These are phyloP conservation scores for Coemansia sp. DNA, from an alignment of 192 early-diverging fungal genomes.

Conservation along the genomic window DNA sequence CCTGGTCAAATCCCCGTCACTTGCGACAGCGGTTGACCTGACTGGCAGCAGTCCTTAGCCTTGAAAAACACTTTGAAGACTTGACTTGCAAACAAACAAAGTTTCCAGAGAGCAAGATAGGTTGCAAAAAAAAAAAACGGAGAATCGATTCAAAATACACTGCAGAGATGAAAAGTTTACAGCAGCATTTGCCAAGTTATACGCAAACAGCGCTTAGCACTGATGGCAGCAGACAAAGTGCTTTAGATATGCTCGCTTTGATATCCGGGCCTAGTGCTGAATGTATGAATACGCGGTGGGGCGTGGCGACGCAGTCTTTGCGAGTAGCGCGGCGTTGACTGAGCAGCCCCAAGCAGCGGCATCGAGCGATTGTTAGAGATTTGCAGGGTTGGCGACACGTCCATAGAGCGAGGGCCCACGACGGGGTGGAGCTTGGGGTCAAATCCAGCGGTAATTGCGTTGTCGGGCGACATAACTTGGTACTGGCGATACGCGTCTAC, in stretches of 20 bases:
- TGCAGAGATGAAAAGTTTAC: neutral
- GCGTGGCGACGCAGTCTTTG: conserved; percentile 9
- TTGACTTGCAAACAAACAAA: no score
- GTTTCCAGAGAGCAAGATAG: no score
- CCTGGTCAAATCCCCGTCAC: no score
- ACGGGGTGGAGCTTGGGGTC: conserved; percentile 43
- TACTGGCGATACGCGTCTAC: neutral
- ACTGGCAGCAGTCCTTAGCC: neutral
- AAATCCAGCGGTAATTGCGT: conserved; percentile 1
- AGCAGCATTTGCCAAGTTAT: neutral
- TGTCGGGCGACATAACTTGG: neutral
- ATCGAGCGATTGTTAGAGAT: conserved; percentile 4
- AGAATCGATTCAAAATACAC: neutral
- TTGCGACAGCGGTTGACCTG: neutral
- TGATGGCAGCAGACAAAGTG: no score
- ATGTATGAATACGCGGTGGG: neutral
- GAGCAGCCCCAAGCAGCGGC: neutral
- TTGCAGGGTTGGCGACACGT: conserved; percentile 19
- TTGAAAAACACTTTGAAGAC: no score
- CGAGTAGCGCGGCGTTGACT: neutral
- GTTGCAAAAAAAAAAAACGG: neutral
- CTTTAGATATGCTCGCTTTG: neutral
- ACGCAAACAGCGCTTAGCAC: neutral
- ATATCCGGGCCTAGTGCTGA: neutral
- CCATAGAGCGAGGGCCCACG: conserved; percentile 36